Percentiles rank a stretch among this genome's conserved stretches.
These are phyloP conservation scores for Scleromitrula shiraiana DNA, from an alignment of 2,329 filamentous ascomycete genomes.

Conservation along the genomic window DNA sequence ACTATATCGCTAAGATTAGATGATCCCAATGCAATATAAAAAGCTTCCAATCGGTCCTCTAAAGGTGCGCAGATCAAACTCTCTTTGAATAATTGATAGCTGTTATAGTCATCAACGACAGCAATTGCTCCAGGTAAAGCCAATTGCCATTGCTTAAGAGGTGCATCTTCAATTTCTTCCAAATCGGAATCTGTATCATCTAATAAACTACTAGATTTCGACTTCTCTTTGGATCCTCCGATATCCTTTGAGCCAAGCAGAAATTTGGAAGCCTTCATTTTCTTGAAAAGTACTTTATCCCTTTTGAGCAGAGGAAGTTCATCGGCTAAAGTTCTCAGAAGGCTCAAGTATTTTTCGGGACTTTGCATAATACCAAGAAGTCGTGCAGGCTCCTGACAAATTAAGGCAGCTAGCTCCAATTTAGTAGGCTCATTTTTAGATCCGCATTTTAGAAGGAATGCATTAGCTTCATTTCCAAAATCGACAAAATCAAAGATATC, in stretches of 20 bases:
- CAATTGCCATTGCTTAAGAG: conserved; percentile 55
- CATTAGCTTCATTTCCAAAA: conserved; percentile 79
- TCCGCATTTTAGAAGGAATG: conserved; percentile 80
- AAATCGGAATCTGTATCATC: conserved; percentile 35
- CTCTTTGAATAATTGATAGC: conserved; percentile 81
- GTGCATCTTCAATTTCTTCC: conserved; percentile 37
- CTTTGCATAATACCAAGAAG: conserved; percentile 73
- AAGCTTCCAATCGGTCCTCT: conserved; percentile 76
- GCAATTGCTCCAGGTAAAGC: conserved; percentile 65
- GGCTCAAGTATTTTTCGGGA: conserved; percentile 75
- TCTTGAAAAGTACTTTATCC: conserved; percentile 69
- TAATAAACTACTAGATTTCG: conserved; percentile 11
- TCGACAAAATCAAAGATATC: conserved; percentile 97
- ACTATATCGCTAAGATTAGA: conserved; percentile 69
- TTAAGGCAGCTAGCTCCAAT: conserved; percentile 71
- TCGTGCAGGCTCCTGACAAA: conserved; percentile 76
- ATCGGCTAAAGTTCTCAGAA: conserved; percentile 75
- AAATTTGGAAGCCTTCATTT: conserved; percentile 68
- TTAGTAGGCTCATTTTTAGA: conserved; percentile 89
- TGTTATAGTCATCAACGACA: conserved; percentile 80
- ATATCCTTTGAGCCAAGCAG: conserved; percentile 79
- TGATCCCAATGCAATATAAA: conserved; percentile 77
- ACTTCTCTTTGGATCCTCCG: conserved; percentile 18
- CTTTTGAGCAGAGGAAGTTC: conserved; percentile 61
- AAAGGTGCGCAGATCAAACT: conserved; percentile 80